Base-by-base conservation (phyloP, 352 stramenopile species). In the Thalassiosira hispida region DNA sequence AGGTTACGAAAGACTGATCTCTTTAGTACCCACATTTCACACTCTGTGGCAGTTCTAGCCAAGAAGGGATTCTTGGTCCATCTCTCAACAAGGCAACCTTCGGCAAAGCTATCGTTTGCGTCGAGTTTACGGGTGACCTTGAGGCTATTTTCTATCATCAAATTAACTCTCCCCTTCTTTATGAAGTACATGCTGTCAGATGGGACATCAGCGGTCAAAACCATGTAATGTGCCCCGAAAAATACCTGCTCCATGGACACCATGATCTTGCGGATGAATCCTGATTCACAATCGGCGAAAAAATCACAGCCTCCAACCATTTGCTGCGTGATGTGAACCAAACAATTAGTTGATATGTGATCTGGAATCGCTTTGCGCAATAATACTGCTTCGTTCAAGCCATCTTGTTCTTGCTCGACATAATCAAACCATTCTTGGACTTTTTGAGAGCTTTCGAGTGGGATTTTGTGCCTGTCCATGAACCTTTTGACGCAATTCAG, bases 181-280 rank as follows among this genome's bases (percentile, higher is more conserved):
- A 91, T 81, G 51, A 91, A 91, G 66, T 80, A 91, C 79, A 89
- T 88, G 35, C 81, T 74, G 35, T 79, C 57, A 11, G 78, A 73
- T 51, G 72, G 71, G 18, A 70, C 25, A 35, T 73, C 47, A 11
- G 57, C 63, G 23, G 53, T 75, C 22, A 89, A 49, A 33, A 90
- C 71, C 59, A 85, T 77, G 46, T 77, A 81, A 0, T 67, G 25
- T 40, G 60, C 56, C 14, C 55, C 44, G 53, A 77, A 90, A 52
- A 89, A 89, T 56, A 52, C 49, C 55, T 88, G 81, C 42, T 86
- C 76, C 38, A 90, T 65, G 12, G 66, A 84, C 46, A 77, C 29
- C 81, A 89, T 89, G 27, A 90, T 63, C 35, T 73, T 73, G 59
- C 81, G 46, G 18, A 84, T 63, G 33, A 90, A 85, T n/a, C 81